These are phyloP conservation scores for Cymodocea nodosa DNA, from an alignment of 116 monocot species.

Conservation along the genomic window DNA sequence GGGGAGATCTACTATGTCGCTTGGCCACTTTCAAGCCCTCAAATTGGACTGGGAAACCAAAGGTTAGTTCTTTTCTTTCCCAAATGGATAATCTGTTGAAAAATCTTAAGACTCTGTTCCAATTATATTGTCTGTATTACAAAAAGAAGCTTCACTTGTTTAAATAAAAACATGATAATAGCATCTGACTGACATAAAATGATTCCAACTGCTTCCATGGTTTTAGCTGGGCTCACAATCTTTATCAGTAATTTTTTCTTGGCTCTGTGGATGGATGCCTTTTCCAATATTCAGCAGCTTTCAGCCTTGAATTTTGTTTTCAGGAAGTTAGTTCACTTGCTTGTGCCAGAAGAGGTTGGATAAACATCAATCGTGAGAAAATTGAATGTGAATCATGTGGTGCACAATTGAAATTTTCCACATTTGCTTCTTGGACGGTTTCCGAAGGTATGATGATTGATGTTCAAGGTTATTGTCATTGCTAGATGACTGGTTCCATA, in stretches of 20 bases:
- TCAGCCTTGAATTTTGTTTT: neutral
- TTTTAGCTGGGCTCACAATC: too few relatives aligned
- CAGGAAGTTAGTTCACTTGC: conserved; percentile 67
- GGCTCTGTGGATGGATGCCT: neutral
- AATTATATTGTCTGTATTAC: neutral
- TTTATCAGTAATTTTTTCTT: too few relatives aligned
- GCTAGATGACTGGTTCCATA: neutral
- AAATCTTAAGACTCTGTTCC: neutral
- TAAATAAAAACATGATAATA: too few relatives aligned
- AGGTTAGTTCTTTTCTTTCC: conserved; percentile 24
- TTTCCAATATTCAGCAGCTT: neutral
- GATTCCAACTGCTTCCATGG: too few relatives aligned
- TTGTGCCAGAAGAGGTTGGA: conserved; percentile 93
- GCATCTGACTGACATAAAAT: too few relatives aligned
- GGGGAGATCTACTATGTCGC: conserved; percentile 84
- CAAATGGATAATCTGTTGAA: neutral
- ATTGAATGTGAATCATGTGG: conserved; percentile 94
- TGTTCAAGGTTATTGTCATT: neutral
- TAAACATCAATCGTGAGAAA: conserved; percentile 51
- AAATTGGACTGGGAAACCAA: conserved; percentile 77
- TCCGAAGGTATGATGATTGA: conserved; percentile 37
- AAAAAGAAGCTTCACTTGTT: too few relatives aligned
- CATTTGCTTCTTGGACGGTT: conserved; percentile 25
- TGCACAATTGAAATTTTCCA: conserved; percentile 41
- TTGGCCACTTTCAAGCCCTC: conserved; percentile 79